These are phyloP conservation scores for Quercus lobata DNA, from an alignment of 331 rosid genomes.

Conservation along the genomic window DNA sequence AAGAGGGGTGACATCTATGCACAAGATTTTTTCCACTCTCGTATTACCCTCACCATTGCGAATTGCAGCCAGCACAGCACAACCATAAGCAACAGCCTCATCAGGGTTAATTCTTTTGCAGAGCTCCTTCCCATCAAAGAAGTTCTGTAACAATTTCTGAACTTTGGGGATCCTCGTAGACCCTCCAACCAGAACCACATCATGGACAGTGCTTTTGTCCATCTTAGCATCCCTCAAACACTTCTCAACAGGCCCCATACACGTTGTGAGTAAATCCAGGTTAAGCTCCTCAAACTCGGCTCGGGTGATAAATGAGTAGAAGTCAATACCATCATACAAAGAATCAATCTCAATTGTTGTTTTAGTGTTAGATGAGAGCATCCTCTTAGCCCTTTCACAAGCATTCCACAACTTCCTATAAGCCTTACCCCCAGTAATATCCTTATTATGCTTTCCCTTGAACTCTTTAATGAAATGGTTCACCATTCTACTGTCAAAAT, in stretches of 20 bases:
- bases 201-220: conserved; percentile 63
- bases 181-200: conserved; percentile 81
- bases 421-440: conserved; percentile 62
- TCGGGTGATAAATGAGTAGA: conserved; percentile 54
- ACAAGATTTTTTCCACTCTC: conserved; percentile 55
- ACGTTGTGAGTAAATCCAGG: conserved; percentile 65
- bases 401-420: conserved; percentile 63
- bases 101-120: conserved; percentile 73
- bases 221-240: conserved; percentile 76
- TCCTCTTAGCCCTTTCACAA: conserved; percentile 79
- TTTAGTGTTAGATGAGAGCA: conserved; percentile 61
- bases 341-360: conserved; percentile 77
- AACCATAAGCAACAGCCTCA: conserved; percentile 80
- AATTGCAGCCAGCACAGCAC: conserved; percentile 78
- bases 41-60: conserved; percentile 62
- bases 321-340: conserved; percentile 64
- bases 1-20: conserved; percentile 66
- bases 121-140: conserved; percentile 66
- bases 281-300: conserved; percentile 72
- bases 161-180: conserved; percentile 72
- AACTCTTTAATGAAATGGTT: conserved; percentile 66
- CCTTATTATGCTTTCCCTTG: conserved; percentile 63
- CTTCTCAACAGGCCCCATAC: conserved; percentile 66
- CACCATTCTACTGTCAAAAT: conserved; percentile 68
- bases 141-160: conserved; percentile 64